These are phyloP conservation scores for Citrus australasica DNA, from an alignment of 345 rosid species.

Conservation along the genomic window DNA sequence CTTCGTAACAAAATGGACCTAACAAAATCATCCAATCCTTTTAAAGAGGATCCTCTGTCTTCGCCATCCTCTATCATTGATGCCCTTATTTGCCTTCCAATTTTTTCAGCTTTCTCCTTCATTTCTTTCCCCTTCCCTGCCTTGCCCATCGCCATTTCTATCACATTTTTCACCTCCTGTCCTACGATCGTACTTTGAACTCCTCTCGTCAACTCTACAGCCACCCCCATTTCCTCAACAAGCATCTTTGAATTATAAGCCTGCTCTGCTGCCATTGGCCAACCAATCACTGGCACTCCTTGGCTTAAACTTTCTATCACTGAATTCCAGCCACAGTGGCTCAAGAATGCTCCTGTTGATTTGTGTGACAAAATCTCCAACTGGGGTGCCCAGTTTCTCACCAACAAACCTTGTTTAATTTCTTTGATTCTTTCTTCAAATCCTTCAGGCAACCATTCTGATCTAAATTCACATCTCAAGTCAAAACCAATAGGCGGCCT, in stretches of 20 bases:
- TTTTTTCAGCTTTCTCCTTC: constrained; percentile 34
- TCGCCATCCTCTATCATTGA: constrained; percentile 24
- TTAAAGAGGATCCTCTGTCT: constrained; percentile 34
- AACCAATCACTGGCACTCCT: constrained; percentile 52
- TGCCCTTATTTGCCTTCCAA: constrained; percentile 21
- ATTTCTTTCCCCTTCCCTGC: constrained; percentile 37
- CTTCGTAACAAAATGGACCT: background rate
- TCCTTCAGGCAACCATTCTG: constrained; percentile 51
- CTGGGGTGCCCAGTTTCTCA: constrained; percentile 53
- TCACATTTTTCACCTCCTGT: constrained; percentile 28
- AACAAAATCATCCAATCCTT: constrained; percentile 34
- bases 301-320: constrained; percentile 52
- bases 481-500: constrained; percentile 51
- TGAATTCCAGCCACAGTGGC: constrained; percentile 68
- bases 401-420: constrained; percentile 32
- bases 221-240: constrained; percentile 54
- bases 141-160: constrained; percentile 31
- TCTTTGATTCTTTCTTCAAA: constrained; percentile 27
- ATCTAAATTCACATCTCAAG: constrained; percentile 28
- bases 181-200: constrained; percentile 1
- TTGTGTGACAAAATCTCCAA: constrained; percentile 42
- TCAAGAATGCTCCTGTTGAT: constrained; percentile 46
- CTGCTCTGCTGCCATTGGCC: constrained; percentile 60
- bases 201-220: constrained; percentile 44
- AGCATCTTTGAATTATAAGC: constrained; percentile 46